Evolutionary conservation across 2,329 filamentous ascomycete species (phyloP).

Genomic region (Trichoderma lentiforme): DNA sequence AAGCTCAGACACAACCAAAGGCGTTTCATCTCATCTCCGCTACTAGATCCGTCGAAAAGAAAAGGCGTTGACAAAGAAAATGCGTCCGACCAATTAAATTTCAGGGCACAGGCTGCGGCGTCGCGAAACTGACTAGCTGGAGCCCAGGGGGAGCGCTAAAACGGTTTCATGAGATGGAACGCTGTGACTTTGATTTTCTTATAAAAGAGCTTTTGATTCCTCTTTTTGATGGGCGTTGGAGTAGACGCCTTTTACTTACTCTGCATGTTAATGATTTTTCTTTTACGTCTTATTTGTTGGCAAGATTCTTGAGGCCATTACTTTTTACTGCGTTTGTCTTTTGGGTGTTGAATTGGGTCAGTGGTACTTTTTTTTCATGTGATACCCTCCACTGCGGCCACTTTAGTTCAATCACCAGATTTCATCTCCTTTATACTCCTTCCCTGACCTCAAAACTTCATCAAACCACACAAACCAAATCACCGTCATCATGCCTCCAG

Average conservation of each 20-base stretch:
- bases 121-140: not conserved
- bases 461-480: not conserved
- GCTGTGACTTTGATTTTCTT: not conserved
- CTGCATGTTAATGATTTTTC: not conserved
- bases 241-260: not conserved
- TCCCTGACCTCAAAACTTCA: not conserved
- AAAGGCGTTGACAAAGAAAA: not conserved
- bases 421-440: not conserved
- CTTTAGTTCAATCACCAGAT: not conserved
- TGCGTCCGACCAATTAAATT: not conserved
- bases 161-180: not conserved
- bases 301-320: not conserved
- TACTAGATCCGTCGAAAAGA: not conserved
- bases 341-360: not conserved
- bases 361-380: not conserved
- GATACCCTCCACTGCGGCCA: conserved; percentile 7
- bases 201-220: not conserved
- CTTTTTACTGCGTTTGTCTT: not conserved
- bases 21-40: conserved; percentile 5
- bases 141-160: conserved; percentile 3
- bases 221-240: not conserved
- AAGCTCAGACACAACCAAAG: not conserved
- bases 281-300: not conserved
- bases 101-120: not conserved
- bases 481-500: conserved; percentile 1